Percentiles rank a stretch among this genome's conserved stretches.
Evolutionary conservation across 306 rosid genomes (phyloP).

Genomic region (Canavalia ensiformis): DNA sequence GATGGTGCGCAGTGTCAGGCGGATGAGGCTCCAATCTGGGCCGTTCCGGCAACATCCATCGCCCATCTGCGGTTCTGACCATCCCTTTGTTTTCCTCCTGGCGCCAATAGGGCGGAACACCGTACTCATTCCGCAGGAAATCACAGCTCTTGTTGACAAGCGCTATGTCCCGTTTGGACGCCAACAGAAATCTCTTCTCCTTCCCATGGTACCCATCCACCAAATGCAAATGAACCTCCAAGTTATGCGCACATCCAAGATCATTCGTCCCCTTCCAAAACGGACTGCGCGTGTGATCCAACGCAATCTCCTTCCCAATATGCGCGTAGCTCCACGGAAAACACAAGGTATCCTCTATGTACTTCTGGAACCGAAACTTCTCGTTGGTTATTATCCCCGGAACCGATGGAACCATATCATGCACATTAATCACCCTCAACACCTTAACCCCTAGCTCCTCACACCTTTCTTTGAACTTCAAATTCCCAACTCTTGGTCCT

Average conservation of each 20-base stretch:
- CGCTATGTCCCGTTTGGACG: conserved; percentile 62
- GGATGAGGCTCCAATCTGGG: conserved; percentile 67
- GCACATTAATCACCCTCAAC: conserved; percentile 65
- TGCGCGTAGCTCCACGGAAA: conserved; percentile 89
- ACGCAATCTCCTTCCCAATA: conserved; percentile 63
- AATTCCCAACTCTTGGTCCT: conserved; percentile 80
- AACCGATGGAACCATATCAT: conserved; percentile 68
- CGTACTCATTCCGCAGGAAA: conserved; percentile 53
- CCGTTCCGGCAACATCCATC: conserved; percentile 76
- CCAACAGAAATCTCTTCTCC: conserved; percentile 51
- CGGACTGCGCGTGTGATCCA: conserved; percentile 67
- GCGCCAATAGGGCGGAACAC: conserved; percentile 69
- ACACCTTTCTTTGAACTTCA: conserved; percentile 68
- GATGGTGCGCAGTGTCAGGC: conserved; percentile 60
- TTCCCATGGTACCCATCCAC: conserved; percentile 72
- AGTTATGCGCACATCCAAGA: conserved; percentile 65
- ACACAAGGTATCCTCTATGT: conserved; percentile 60
- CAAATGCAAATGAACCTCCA: conserved; percentile 68
- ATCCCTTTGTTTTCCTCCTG: conserved; percentile 85
- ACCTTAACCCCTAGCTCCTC: conserved; percentile 79
- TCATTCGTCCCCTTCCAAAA: conserved; percentile 62
- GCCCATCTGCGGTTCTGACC: conserved; percentile 64
- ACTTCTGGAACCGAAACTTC: conserved; percentile 67
- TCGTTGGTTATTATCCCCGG: conserved; percentile 77
- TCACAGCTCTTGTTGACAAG: conserved; percentile 71